Evolutionary conservation across 176 grass and related monocot genomes (phyloP), one percentile per base, ranked within the genome.

Genomic region (Thinopyrum elongatum): DNA sequence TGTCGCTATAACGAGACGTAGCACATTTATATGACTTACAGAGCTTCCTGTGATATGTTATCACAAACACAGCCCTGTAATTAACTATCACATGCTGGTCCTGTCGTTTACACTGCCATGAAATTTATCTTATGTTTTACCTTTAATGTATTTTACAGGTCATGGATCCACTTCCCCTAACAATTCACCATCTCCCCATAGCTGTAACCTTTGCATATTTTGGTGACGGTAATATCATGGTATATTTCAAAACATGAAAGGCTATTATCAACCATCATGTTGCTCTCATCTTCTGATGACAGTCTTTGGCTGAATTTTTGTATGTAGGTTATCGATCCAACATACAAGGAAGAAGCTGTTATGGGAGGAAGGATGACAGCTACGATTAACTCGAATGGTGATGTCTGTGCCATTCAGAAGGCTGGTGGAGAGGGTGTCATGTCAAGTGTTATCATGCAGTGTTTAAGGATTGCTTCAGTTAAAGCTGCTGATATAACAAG

Each of bases 141-240:
- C 39, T 82, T 80, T 75, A 47, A 23, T 87, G 65, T 65, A 85
- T 70, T 90, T 82, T 92, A 80, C 87, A 99, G 94, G 97, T 88
- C n/a, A 94, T 90, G 78, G 94, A 99, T 78, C 97, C 97, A 58
- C 64, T 99, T 13, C 92, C 97, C 67, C 73, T 99, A 55, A 90
- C 92, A 58, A 94, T 99, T 38, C 94, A 99, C 80, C 97, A 99
- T 88, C 89, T 96, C 39, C 97, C 97, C 3, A 87, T 99, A 77
- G 92, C 97, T 82, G 97, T 99, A 80, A 96, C 97, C 28, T 99
- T 96, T 84, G 97, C 97, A 77, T 91, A 92, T 83, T 96, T 96
- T 92, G 81, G 76, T 36, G 90, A 96, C 79, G 97, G 92, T 67
- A 92, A 90, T 80, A 91, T 92, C 30, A 90, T 96, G 94, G 97